Evolutionary conservation across 306 rosid species (phyloP), one percentile per base, ranked within the genome.

Genomic region (Cyamopsis tetragonoloba): DNA sequence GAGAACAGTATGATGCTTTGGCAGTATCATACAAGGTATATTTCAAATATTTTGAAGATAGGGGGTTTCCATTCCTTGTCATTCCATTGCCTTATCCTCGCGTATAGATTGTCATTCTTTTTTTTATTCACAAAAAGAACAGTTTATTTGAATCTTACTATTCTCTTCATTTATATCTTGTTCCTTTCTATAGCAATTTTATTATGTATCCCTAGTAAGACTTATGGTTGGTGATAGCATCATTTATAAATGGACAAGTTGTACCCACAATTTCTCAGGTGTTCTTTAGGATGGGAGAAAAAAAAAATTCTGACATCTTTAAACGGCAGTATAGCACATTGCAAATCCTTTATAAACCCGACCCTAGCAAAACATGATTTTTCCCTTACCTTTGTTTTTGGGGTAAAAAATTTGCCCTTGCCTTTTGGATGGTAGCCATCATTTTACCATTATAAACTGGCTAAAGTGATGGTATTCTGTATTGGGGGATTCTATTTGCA

Each of bases 91-190:
- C 66, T 49, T 72, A 74, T 53, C 67, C 66, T 8, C 69, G 42
- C 24, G 32, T 43, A 60, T 53, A 32, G 26, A 66, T n/a, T 73
- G 75, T 19, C 75, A 78, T 51, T 72, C 78, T 66, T 78, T 72
- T 11, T 51, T 39, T 78, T 72, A 15, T 51, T 39, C 53, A 58
- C 62, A 43, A 42, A 61, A 56, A 51, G 24, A 42, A 46, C 20
- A 4, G 65, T 58, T 54, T 56, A 46, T 63, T 72, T 66, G 23
- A 42, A 41, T 20, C 37, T 31, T 63, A 14, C 12, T 14, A 65
- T 57, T 42, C 49, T 64, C 61, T 48, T 50, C 28, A 15, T 70
- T 20, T 22, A 6, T 42, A 41, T 72, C 41, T 44, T 70, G 39
- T 35, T 55, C 68, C n/a, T 19, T 34, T 44, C 51, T 50, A 0